Conservation (phyloP, 305 asterid species). For the Nicotiana rustica region DNA sequence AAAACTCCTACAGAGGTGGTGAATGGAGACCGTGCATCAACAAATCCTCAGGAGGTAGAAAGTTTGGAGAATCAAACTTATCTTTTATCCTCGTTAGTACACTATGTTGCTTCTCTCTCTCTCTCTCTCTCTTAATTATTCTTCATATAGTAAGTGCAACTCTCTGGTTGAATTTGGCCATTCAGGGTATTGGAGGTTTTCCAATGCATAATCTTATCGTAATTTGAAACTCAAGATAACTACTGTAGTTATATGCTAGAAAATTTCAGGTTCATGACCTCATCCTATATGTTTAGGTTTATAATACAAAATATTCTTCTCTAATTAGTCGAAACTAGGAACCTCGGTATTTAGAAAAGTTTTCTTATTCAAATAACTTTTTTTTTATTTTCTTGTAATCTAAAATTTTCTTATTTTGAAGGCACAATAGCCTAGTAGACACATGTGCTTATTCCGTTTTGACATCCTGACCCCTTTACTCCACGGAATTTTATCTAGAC, state of each 20-base stretch:
- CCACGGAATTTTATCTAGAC: too few relatives aligned
- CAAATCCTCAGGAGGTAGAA: conserved; percentile 70
- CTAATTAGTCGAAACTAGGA: background rate
- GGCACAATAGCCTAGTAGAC: too few relatives aligned
- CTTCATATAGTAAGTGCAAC: conserved; percentile 13
- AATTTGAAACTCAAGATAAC: conserved; percentile 28
- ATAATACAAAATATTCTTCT: conserved; percentile 7
- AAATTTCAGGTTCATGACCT: background rate
- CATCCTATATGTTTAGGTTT: background rate
- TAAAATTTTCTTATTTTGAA: background rate
- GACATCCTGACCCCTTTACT: too few relatives aligned
- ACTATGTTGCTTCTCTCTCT: background rate
- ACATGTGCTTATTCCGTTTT: too few relatives aligned
- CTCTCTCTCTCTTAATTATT: background rate
- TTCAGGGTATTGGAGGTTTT: conserved; percentile 27
- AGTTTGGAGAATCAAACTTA: conserved; percentile 25
- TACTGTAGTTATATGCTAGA: conserved; percentile 12
- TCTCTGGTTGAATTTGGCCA: background rate
- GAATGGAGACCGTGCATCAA: conserved; percentile 90
- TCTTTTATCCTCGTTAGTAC: conserved; percentile 26
- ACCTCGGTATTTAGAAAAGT: background rate
- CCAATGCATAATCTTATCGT: background rate
- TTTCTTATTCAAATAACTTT: conserved; percentile 5
- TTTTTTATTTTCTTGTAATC: background rate
- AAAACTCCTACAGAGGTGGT: conserved; percentile 77